Evolutionary conservation across 2,329 filamentous ascomycete genomes (phyloP).

Genomic region (Fusarium mangiferae): DNA sequence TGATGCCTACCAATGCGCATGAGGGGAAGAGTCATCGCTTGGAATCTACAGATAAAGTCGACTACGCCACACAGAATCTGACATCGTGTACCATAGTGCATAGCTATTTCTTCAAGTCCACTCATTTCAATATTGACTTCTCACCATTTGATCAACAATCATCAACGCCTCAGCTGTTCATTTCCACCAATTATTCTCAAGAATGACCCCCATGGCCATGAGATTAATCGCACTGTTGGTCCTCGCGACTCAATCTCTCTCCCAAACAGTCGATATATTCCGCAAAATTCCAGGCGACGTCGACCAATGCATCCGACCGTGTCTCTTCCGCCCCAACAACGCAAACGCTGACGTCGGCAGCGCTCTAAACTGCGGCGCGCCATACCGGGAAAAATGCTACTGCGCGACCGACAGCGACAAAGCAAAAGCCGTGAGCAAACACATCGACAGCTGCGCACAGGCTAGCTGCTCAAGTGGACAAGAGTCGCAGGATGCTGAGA

Average conservation of each 20-base stretch:
- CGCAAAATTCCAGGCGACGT: neutral
- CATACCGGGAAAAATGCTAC: neutral
- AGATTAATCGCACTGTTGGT: neutral
- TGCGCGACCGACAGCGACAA: neutral
- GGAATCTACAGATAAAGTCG: neutral
- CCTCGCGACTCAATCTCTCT: neutral
- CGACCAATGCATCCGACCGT: neutral
- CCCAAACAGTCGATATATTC: neutral
- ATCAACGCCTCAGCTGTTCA: neutral
- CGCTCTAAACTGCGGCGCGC: neutral
- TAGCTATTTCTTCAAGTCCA: neutral
- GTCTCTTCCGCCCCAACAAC: slow-evolving; percentile 4
- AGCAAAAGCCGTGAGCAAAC: neutral
- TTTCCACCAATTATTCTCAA: neutral
- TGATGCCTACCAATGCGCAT: neutral
- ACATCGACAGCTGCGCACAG: neutral
- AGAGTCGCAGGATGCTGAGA: neutral
- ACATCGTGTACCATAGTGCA: neutral
- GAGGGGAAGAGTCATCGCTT: neutral
- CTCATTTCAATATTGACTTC: neutral
- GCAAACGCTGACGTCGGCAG: neutral
- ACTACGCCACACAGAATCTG: neutral
- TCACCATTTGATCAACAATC: accelerated
- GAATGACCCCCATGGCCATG: neutral
- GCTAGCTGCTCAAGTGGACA: neutral